Evolutionary conservation across 1,139 yeast genomes (phyloP), one percentile per base, ranked within the genome.

Genomic region (Pichia sp.): DNA sequence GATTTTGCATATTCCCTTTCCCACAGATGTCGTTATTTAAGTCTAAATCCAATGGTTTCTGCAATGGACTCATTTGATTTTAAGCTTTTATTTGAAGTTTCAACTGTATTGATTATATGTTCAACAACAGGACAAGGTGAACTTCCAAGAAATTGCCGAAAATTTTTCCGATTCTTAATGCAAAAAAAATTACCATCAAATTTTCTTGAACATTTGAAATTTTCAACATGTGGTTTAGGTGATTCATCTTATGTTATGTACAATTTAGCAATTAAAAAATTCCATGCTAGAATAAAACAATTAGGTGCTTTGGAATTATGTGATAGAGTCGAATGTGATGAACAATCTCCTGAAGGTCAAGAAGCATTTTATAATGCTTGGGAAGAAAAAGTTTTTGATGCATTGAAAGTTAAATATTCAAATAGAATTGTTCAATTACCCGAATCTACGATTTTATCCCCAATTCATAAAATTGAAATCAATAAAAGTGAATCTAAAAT

Each of bases 61-160:
- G 63, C 85, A 0, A 66, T 88, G 59, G 94, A 89, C 57, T 83
- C 79, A 40, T 82, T 78, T 58, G 79, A 81, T 30, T 66, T 76
- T 54, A 74, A 71, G 58, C 71, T 70, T 50, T 69, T 78, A 46
- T 73, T 76, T 27, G 74, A 73, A 43, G 75, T 77, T 39, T 63
- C 69, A 37, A 70, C 74, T 42, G 2, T 50, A 7, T 18, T 50
- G 9, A n/a, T 50, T 25, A 63, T 92, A 5, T 85, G 95, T 60
- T 83, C 97, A 1, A 92, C 99, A 0, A 85, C 96, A 0, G 98
- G 97, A 4, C 97, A 92, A 65, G 99, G 99, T 25, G 97, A 86
- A 56, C 66, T 92, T 34, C 98, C 99, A 0, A 66, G 86, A 44
- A 87, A 88, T 62, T 83, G 86, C 2, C 71, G 74, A 54, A 74